These are phyloP conservation scores for Lodderomyces pseudojiufengensis DNA, from an alignment of 1,139 yeast species.

Conservation along the genomic window DNA sequence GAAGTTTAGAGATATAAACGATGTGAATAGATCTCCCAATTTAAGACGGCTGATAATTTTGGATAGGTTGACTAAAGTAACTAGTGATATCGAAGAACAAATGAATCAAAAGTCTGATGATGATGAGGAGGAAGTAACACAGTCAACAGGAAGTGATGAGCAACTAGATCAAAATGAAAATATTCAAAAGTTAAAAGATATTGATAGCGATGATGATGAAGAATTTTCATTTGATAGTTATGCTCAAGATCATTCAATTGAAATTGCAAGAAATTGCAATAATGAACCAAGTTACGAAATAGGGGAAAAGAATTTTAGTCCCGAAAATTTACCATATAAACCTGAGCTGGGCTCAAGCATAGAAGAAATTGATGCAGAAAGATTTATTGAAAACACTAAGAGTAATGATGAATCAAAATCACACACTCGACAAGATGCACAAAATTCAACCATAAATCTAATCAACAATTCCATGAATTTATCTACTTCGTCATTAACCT, in stretches of 20 bases:
- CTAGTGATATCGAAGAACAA: constrained; percentile 39
- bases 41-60: constrained; percentile 38
- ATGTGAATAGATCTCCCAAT: constrained; percentile 10
- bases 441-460: too few relatives aligned
- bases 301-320: not conserved
- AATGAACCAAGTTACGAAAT: too few relatives aligned
- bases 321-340: not conserved
- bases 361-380: constrained; percentile 3
- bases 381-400: not conserved
- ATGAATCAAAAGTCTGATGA: constrained; percentile 20
- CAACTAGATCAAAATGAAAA: not conserved
- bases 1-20: constrained; percentile 8
- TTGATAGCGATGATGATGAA: constrained; percentile 10
- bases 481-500: too few relatives aligned
- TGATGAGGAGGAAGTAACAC: constrained; percentile 7
- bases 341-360: not conserved
- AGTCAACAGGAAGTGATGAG: constrained; percentile 1
- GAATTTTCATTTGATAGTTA: constrained; percentile 15
- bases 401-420: not conserved
- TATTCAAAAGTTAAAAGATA: constrained; percentile 4
- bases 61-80: constrained; percentile 39
- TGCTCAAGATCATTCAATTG: constrained; percentile 3
- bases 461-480: too few relatives aligned
- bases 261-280: not conserved
- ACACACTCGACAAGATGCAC: too few relatives aligned